Conservation (phyloP, 805 yeast genomes). For the Kregervanrija pseudodelftensis region DNA sequence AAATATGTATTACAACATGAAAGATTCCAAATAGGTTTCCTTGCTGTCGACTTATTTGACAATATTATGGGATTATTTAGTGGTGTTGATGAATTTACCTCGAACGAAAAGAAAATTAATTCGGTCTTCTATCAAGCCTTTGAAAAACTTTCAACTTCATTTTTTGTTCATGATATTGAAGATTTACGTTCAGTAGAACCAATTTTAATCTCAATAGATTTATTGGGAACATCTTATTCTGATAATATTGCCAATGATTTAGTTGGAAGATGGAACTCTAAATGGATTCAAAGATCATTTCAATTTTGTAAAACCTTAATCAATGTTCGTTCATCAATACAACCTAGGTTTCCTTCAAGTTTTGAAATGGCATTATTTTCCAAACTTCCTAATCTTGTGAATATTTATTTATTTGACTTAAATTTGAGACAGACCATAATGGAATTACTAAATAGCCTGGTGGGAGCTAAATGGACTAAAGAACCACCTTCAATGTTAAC, state of each 20-base stretch:
- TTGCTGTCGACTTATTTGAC: constrained; percentile 46
- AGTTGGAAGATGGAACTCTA: constrained; percentile 39
- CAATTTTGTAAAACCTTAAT: constrained; percentile 51
- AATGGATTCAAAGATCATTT: constrained; percentile 45
- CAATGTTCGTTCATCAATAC: constrained; percentile 43
- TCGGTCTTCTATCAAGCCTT: constrained; percentile 46
- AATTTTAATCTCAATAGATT: constrained; percentile 42
- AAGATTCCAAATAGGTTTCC: constrained; percentile 52
- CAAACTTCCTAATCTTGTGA: constrained; percentile 49
- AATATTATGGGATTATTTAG: constrained; percentile 47
- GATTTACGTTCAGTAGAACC: constrained; percentile 51
- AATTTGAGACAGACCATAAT: constrained; percentile 45
- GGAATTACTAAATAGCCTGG: constrained; percentile 48
- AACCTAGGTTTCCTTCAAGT: constrained; percentile 46
- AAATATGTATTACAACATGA: constrained; percentile 50
- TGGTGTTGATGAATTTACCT: constrained; percentile 38
- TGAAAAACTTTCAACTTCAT: constrained; percentile 42
- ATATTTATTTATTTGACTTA: constrained; percentile 45
- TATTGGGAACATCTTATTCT: constrained; percentile 27
- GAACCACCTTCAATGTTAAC: constrained; percentile 77
- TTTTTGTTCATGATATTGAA: constrained; percentile 44
- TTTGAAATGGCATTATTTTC: constrained; percentile 58
- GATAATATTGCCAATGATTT: constrained; percentile 25
- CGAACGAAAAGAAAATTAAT: constrained; percentile 36
- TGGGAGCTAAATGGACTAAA: constrained; percentile 47